Base-by-base conservation (phyloP, 495 filamentous ascomycete genomes). In the Umbilicaria muhlenbergii region DNA sequence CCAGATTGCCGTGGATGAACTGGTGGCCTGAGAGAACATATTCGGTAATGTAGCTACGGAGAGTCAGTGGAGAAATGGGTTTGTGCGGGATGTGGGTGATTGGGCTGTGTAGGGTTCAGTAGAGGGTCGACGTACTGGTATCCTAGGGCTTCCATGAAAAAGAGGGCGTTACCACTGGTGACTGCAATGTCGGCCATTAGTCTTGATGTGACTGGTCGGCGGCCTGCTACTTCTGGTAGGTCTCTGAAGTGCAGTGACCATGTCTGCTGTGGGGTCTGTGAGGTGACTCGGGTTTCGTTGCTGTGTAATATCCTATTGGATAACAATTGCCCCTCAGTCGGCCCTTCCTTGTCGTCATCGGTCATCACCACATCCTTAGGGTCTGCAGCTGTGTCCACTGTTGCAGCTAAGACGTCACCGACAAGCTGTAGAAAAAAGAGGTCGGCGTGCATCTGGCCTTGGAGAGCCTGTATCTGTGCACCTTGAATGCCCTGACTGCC, bases 171-270 rank as follows among this genome's bases (percentile, higher is more conserved):
- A 17, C 68, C 69, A 35, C 52, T 54, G 12, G 60, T 65, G 19
- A 74, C 55, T 16, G 52, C 43, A 6, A 65, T 58, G 34, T 65
- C 70, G 12, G 65, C 62, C 54, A 68, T 65, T 34, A 69, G 50
- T 14, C 70, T 64, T 14, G 67, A 49, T 1, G 69, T 73, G 34
- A 73, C 63, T 19, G 64, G 61, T 7, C 67, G 65, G 11, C 64
- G 60, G 12, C 63, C 65, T 0, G 60, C 68, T 31, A 66, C 64
- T 51, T 72, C 69, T 8, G 70, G 70, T 35, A 71, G 66, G 57
- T 74, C 70, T 42, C 66, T 57, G 42, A 71, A 74, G 46, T 74
- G 67, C 45, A 74, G 52, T 24, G 57, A 65, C 68, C 69, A 73
- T 15, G 57, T 49, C 44, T 67, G 62, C 32, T 46, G 56, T 14